Base-by-base conservation (phyloP, 1,284 basidiomycete genomes). In the Sanghuangporus sanghuang region DNA sequence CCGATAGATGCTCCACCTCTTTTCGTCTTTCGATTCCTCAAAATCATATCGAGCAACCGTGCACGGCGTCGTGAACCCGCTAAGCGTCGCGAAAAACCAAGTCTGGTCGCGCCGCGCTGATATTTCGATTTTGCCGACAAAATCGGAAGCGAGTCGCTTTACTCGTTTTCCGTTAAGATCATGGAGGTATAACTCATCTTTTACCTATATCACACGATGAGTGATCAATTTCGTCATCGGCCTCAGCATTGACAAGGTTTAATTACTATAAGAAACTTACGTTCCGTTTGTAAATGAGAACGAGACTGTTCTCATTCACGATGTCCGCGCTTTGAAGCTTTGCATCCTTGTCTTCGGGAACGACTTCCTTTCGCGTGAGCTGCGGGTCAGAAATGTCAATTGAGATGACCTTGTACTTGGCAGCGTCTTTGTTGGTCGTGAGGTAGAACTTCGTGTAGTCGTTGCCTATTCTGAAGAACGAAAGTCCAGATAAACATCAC, bases 101-200 rank as follows among this genome's bases (percentile, higher is more conserved):
- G 80, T 67, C 61, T 89, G 81, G 42, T 82, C 76, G 42, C 86
- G 80, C 14, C 83, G 78, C 4, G 84, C 81, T 61, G 77, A 75
- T 38, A 89, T 74, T 12, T 77, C 77, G 42, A 87, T 82, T 3
- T 87, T 79, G 27, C 93, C 93, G 35, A 95, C 86, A 58, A 90
- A 86, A 55, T 90, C 84, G 5, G 81, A 75, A 2, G 83, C 85
- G 16, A 95, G 74, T 5, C 86, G 85, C 46, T 77, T 74, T 61
- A 91, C 68, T 57, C 76, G 79, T 68, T 79, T 73, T 42, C 93
- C 93, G 0, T 76, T 73, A 61, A 87, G 79, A 49, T 84, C 79
- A 74, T 90, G 87, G 61, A 95, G 73, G 73, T 92, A 92, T 44
- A 95, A 78, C 73, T 93, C 90, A 71, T 94, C 90, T 68, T 89